A percentile compares a stretch with the other conserved stretches of the same genome.
These are phyloP conservation scores for button mushroom (Agaricus bisporus) DNA, from an alignment of 768 basidiomycete genomes.

Conservation along the genomic window DNA sequence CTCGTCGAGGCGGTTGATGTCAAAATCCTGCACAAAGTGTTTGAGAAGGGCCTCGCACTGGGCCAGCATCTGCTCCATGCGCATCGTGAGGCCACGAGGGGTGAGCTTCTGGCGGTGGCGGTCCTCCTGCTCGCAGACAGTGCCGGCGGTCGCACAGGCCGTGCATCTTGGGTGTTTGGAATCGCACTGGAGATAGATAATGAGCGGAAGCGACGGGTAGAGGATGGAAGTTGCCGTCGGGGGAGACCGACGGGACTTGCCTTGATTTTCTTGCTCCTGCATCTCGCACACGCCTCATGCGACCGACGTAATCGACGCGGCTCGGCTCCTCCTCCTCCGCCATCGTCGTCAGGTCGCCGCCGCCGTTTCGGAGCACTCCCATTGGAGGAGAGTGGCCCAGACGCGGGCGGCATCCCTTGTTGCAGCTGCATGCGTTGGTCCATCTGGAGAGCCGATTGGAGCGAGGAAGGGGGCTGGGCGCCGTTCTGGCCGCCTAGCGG, in stretches of 20 bases:
- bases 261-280: conserved; percentile 97
- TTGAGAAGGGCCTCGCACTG: conserved; percentile 79
- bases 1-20: conserved; percentile 59
- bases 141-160: conserved; percentile 76
- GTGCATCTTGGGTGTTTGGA: conserved; percentile 86
- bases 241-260: conserved; percentile 62
- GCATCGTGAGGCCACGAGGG: conserved; percentile 78
- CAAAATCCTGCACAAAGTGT: conserved; percentile 63
- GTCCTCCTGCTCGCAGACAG: conserved; percentile 82
- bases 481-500: conserved; percentile 25
- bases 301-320: conserved; percentile 79
- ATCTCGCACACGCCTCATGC: conserved; percentile 89
- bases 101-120: conserved; percentile 83
- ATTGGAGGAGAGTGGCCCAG: conserved; percentile 22
- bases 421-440: conserved; percentile 51
- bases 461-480: conserved; percentile 35
- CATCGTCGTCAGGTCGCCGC: conserved; percentile 60
- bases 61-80: conserved; percentile 70
- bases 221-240: conserved; percentile 81
- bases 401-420: conserved; percentile 23
- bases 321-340: conserved; percentile 46
- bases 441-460: conserved; percentile 65
- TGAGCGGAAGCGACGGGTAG: conserved; percentile 30
- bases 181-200: conserved; percentile 60
- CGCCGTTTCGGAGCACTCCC: conserved; percentile 39